Percentiles rank a stretch among this genome's conserved stretches.
Evolutionary conservation across 225 moss, liverwort and hornwort genomes (phyloP).

Genomic region (Physcomitrellopsis africana): DNA sequence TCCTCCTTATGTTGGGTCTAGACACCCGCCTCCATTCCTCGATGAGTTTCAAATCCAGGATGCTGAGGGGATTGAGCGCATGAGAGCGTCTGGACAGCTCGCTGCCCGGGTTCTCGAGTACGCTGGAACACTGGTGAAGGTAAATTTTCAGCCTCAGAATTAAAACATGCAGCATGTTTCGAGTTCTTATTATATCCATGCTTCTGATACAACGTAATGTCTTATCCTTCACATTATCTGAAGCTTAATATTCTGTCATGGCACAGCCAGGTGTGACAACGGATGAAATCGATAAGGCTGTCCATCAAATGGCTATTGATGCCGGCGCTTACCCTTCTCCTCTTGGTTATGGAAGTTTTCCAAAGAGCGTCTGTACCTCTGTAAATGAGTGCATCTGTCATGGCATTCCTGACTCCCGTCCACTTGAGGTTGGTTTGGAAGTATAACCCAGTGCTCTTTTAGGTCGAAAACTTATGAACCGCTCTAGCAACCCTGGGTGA

Average conservation of each 20-base stretch:
- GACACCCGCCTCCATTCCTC: conserved; percentile 68
- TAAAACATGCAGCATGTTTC: conserved; percentile 8
- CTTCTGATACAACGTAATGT: conserved; percentile 5
- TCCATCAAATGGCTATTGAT: conserved; percentile 90
- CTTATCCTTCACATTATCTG: conserved; percentile 4
- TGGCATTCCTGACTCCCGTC: conserved; percentile 96
- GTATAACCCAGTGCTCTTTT: background rate
- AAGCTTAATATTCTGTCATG: conserved; percentile 22
- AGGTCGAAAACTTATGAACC: too few relatives aligned
- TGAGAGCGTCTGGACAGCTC: conserved; percentile 80
- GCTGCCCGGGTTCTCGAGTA: conserved; percentile 87
- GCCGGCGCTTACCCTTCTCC: conserved; percentile 96
- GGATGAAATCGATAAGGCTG: conserved; percentile 94
- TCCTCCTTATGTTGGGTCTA: conserved; percentile 80
- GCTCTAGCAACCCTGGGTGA: too few relatives aligned
- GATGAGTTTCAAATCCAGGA: conserved; percentile 88
- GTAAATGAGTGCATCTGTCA: conserved; percentile 98
- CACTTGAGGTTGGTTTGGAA: conserved; percentile 65
- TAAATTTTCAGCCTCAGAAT: conserved; percentile 28
- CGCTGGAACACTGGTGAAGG: conserved; percentile 90
- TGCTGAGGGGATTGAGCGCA: conserved; percentile 70
- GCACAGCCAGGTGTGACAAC: conserved; percentile 98
- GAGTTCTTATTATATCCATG: background rate
- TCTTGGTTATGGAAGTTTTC: conserved; percentile 91
- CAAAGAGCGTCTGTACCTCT: conserved; percentile 97